phyloP scores from a whole-genome alignment of 768 basidiomycete genomes.

The Cystobasidium ongulense region DNA sequence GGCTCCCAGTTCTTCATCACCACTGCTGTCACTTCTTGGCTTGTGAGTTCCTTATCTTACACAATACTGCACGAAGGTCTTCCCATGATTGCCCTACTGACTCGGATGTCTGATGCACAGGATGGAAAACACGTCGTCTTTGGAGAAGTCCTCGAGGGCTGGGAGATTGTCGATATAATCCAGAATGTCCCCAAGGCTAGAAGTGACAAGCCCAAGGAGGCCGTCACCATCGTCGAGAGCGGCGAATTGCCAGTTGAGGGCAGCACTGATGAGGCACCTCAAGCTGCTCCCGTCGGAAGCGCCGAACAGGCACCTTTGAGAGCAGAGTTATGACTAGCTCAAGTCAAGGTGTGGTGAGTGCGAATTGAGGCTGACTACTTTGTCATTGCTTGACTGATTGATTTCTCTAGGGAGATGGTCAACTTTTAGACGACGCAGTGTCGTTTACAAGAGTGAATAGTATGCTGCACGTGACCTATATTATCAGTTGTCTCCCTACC shows the following conservation, averaged over 20 bases:
- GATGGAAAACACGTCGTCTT: slow-evolving; percentile 56
- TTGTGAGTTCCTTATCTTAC: slow-evolving; percentile 6
- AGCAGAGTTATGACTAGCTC: slow-evolving; percentile 29
- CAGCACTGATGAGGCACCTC: neutral
- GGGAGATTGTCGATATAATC: slow-evolving; percentile 72
- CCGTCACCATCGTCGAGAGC: slow-evolving; percentile 70
- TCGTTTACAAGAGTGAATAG: no score
- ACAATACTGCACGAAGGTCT: neutral
- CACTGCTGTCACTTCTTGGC: slow-evolving; percentile 39
- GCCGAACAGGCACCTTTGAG: slow-evolving; percentile 4
- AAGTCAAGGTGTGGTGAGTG: slow-evolving; percentile 27
- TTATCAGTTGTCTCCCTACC: no score
- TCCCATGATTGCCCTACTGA: neutral
- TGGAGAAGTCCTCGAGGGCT: slow-evolving; percentile 81
- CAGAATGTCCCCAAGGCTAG: slow-evolving; percentile 54
- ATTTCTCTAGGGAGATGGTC: slow-evolving; percentile 4
- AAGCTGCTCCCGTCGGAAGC: neutral
- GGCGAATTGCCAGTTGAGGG: slow-evolving; percentile 62
- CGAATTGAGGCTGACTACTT: neutral
- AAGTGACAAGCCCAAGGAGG: slow-evolving; percentile 64
- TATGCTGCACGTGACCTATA: no score
- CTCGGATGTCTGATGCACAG: neutral
- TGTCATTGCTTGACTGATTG: neutral
- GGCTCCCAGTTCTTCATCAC: slow-evolving; percentile 38
- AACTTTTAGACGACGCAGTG: neutral